Base-by-base conservation (phyloP, 139 green algal genomes). In the Coelastrella sp. region DNA sequence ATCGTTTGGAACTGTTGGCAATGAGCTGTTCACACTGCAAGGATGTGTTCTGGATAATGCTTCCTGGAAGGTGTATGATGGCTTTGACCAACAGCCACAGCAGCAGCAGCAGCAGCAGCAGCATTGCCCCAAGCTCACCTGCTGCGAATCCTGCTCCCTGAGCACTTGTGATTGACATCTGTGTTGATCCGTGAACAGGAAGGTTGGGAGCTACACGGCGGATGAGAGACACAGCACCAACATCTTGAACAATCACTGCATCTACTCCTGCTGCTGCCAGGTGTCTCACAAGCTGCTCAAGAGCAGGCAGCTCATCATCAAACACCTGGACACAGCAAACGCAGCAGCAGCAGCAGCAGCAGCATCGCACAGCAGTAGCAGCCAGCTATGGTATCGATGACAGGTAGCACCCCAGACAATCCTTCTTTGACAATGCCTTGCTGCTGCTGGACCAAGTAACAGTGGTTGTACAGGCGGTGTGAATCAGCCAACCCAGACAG, bases 171-270 rank as follows among this genome's bases (percentile, higher is more conserved):
- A 95, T 90, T 30, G 35, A 83, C 89, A 93, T 96, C 62, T 96
- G 93, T 3, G 94, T 97, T 60, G 74, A 91, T 15, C 90, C 94
- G 79, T 97, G 94, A 34, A 98, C 86, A 3, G 88, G 84, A 43
- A 98, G 89, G 4, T 68, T 34, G 17, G 95, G 93, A 0, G 93
- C 95, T 43, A 94, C 87, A 4, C 85, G 80, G 19, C 88, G 83
- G 27, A 94, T 81, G n/a, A 97, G 76, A 64, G 88, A 81, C 62
- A 95, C 91, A 41, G 90, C 91, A 8, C 93, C 95, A 35, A 96
- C 37, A 86, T 97, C 94, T 88, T 96, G 88, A 50, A 77, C 95
- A 48, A 98, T 98, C 62, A 96, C 83, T 0, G 95, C 95, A 57
- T 98, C 95, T 40, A 96, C 94, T 3, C 94, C 94, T 11, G 93